phyloP scores from a whole-genome alignment of 345 rosid genomes.

The Melaleuca quinquenervia region DNA sequence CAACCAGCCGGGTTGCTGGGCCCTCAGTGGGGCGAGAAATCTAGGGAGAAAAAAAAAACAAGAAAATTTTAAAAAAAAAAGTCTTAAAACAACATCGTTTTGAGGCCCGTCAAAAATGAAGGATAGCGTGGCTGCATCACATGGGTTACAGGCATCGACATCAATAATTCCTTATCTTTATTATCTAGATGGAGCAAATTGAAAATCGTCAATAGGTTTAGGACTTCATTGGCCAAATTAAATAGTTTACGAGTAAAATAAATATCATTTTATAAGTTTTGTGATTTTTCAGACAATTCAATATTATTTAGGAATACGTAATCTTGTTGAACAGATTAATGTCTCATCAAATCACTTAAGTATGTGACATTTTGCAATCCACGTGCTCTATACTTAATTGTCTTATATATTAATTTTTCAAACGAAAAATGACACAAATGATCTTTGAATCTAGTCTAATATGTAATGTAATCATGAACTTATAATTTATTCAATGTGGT shows the following conservation, averaged over 20 bases:
- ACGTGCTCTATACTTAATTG: no score
- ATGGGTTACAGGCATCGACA: no score
- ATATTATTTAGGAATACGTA: neutral
- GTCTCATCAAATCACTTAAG: neutral
- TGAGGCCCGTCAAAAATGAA: accelerated
- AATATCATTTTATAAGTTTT: no score
- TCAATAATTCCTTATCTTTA: no score
- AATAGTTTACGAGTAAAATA: no score
- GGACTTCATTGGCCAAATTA: neutral
- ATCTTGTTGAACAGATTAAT: neutral
- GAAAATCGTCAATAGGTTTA: neutral
- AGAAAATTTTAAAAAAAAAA: neutral
- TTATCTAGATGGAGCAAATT: no score
- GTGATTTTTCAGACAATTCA: neutral
- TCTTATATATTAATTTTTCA: neutral
- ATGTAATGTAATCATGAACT: no score
- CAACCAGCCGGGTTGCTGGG: neutral
- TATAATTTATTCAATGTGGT: no score
- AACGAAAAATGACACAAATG: no score
- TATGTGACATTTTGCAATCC: neutral
- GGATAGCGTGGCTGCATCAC: neutral
- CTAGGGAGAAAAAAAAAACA: neutral
- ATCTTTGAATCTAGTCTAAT: no score
- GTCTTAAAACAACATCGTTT: neutral
- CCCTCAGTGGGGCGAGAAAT: neutral